Base-by-base conservation (phyloP, 2,329 filamentous ascomycete species). In the Sporothrix luriei region DNA sequence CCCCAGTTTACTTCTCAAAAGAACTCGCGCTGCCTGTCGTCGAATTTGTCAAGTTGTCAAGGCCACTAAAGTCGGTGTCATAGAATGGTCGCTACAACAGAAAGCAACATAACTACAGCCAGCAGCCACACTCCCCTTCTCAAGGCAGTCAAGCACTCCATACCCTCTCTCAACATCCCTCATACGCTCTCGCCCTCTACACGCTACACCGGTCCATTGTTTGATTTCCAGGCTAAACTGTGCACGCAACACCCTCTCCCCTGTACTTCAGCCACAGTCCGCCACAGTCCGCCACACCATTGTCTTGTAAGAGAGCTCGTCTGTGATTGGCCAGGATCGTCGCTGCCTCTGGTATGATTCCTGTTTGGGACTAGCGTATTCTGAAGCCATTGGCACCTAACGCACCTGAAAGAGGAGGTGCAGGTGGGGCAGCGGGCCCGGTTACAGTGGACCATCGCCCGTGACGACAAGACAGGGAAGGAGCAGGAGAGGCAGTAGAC, bases 381-480 rank as follows among this genome's bases (percentile, higher is more conserved):
- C 5, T 19, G 4, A 9, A 33, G 6, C 9, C 33, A 33, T 7
- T 33, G 33, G 33, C 33, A 33, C 33, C 33, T 33, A 29, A 21
- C 38, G 40, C n/a, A n/a, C n/a, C n/a, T n/a, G 64, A 13, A 62
- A 48, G 29, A 26, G 29, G 33, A 48, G 62, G 10, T 40, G 13
- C 19, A 68, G 51, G 69, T 70, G 69, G 69, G 69, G 69, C 70
- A 57, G 48, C 65, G 26, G 68, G 16, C 21, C 52, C 51, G 43
- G 48, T 24, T 59, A 33, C 26, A 33, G 68, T 69, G 59, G 69
- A 68, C 65, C 48, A 69, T 69, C 65, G 57, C 70, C 59, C 70
- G 70, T 71, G 70, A 69, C 70, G 70, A 69, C 70, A 68, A 46
- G 62, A 24, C 43, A 66, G 24, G 40, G 55, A 33, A 24, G 4